phyloP scores from a whole-genome alignment of 1,284 basidiomycete genomes.

The Fomitopsis schrenkii region DNA sequence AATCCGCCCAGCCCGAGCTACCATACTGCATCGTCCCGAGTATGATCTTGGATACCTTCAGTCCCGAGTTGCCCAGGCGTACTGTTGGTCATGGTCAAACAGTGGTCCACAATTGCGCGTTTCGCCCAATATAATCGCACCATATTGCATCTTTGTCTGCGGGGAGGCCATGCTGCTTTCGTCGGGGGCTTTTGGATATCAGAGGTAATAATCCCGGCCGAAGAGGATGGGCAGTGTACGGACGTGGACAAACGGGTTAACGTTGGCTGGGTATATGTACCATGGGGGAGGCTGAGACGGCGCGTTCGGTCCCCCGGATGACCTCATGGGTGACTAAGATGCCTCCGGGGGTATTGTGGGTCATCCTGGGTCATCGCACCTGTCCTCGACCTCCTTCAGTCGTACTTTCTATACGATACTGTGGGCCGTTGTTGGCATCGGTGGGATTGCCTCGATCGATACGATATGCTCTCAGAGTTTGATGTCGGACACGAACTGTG shows the following conservation, averaged over 20 bases:
- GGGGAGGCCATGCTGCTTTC: not conserved
- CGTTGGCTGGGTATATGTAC: not conserved
- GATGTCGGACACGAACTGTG: too few species aligned
- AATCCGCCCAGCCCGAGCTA: constrained; percentile 29
- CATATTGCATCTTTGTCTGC: constrained; percentile 6
- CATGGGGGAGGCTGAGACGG: too few species aligned
- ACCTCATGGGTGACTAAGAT: too few species aligned
- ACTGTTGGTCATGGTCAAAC: constrained; percentile 19
- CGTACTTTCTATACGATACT: too few species aligned
- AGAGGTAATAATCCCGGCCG: not conserved
- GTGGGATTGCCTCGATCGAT: too few species aligned
- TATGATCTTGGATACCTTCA: constrained; percentile 42
- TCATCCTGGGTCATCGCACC: too few species aligned
- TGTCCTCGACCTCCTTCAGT: too few species aligned
- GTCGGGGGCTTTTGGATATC: not conserved
- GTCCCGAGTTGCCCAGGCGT: constrained; percentile 40
- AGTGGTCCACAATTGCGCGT: not conserved
- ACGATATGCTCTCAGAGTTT: too few species aligned
- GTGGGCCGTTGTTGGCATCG: too few species aligned
- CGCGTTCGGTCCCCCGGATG: too few species aligned
- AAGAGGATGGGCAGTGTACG: not conserved
- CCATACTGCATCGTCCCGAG: constrained; percentile 44
- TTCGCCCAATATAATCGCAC: not conserved
- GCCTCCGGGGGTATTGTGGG: too few species aligned
- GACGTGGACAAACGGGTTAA: too few species aligned